phyloP scores from a whole-genome alignment of 208 protist species.

The Acanthamoeba royreba region DNA sequence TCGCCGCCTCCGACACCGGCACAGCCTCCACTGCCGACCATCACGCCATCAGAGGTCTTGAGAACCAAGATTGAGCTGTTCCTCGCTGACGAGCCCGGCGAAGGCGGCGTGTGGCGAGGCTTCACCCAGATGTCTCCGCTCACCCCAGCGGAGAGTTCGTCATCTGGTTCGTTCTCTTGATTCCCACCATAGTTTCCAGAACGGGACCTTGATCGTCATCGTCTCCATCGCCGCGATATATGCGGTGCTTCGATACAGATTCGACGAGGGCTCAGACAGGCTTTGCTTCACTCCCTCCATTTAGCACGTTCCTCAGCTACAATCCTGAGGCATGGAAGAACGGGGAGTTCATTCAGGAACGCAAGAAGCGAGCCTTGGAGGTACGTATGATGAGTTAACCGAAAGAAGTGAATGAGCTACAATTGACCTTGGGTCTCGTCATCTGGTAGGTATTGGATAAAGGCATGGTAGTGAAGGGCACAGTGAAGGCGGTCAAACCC shows the following conservation, averaged over 20 bases:
- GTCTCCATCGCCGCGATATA: not conserved
- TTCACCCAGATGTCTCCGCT: not conserved
- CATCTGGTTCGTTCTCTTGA: not conserved
- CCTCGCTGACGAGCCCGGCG: not conserved
- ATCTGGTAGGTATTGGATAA: not conserved
- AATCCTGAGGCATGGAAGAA: slow-evolving; percentile 7
- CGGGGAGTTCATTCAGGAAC: not conserved
- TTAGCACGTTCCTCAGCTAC: not conserved
- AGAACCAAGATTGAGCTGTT: not conserved
- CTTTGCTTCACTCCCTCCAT: not conserved
- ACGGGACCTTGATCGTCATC: not conserved
- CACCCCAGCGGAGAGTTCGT: not conserved
- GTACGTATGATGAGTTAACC: not conserved
- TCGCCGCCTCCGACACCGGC: not conserved
- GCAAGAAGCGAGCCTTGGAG: slow-evolving; percentile 5
- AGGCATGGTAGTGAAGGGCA: slow-evolving; percentile 43
- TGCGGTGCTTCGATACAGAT: too few species aligned
- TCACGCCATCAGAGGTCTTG: not conserved
- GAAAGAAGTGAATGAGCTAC: not conserved
- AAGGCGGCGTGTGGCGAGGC: not conserved
- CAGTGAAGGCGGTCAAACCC: not conserved
- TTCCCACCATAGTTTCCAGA: not conserved
- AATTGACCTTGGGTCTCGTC: not conserved
- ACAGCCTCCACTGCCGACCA: not conserved
- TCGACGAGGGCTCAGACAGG: not conserved